Evolutionary conservation across 2,329 filamentous ascomycete genomes (phyloP).

Genomic region (Didymella keratinophila): DNA sequence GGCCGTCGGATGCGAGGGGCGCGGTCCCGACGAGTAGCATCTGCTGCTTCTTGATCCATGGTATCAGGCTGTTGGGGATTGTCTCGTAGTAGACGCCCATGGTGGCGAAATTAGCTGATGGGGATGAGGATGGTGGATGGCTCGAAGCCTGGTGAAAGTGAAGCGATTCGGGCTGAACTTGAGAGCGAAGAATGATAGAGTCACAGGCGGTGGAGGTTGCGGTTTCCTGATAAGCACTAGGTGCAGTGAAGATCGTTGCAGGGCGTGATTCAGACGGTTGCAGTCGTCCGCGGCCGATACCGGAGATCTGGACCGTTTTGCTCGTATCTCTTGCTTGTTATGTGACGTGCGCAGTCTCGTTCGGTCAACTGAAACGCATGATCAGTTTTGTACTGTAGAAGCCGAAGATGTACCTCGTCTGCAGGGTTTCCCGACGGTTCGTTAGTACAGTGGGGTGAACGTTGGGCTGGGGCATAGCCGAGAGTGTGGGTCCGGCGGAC

Average conservation of each 20-base stretch:
- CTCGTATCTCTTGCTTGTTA: background rate
- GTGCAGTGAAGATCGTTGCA: constrained; percentile 5
- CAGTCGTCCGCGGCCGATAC: constrained; percentile 27
- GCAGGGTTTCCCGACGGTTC: background rate
- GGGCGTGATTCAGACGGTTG: constrained; percentile 20
- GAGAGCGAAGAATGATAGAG: background rate
- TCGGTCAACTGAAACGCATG: background rate
- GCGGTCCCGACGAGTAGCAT: constrained; percentile 56
- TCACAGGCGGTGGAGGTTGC: background rate
- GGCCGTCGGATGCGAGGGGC: constrained; percentile 50
- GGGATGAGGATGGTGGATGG: background rate
- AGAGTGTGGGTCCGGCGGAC: constrained; percentile 5
- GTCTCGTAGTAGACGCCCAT: constrained; percentile 57
- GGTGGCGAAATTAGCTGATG: too few species aligned
- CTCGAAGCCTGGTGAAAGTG: background rate
- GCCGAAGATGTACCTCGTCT: background rate
- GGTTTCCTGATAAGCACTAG: constrained; percentile 13
- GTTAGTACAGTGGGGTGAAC: constrained; percentile 16
- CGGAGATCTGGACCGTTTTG: constrained; percentile 1
- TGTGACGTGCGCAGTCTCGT: background rate
- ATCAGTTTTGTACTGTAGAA: background rate
- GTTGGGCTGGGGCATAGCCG: constrained; percentile 14
- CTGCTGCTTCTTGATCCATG: constrained; percentile 56
- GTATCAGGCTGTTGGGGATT: constrained; percentile 49
- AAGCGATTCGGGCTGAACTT: background rate